Evolutionary conservation across 192 early-diverging fungal species (phyloP).

Genomic region (Backusella morwellensis): DNA sequence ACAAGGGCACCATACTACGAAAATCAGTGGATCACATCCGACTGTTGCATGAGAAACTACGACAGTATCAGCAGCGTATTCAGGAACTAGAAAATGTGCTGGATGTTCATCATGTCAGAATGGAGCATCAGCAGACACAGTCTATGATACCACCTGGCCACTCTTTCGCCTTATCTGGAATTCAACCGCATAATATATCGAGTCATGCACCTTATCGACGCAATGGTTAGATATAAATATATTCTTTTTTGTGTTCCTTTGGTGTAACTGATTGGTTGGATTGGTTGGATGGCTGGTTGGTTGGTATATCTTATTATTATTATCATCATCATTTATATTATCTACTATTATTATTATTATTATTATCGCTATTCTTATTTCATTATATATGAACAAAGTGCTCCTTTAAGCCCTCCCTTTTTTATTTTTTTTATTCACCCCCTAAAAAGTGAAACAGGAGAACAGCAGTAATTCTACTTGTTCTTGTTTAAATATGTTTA

Average conservation of each 20-base stretch:
- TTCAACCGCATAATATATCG: slow-evolving; percentile 14
- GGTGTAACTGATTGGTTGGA: neutral
- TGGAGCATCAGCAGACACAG: neutral
- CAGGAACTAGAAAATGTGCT: slow-evolving; percentile 31
- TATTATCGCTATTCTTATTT: neutral
- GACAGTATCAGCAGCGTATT: slow-evolving; percentile 30
- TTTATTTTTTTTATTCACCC: neutral
- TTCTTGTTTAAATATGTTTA: neutral
- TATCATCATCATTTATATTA: neutral
- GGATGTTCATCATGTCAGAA: slow-evolving; percentile 17
- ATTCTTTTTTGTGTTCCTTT: neutral
- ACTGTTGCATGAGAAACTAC: slow-evolving; percentile 22
- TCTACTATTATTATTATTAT: neutral
- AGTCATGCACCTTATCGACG: slow-evolving; percentile 10
- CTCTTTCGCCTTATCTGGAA: slow-evolving; percentile 20
- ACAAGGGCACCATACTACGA: slow-evolving; percentile 92
- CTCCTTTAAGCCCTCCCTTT: neutral
- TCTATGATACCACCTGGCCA: slow-evolving; percentile 16
- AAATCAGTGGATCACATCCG: slow-evolving; percentile 91
- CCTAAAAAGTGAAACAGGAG: neutral
- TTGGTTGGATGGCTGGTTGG: neutral
- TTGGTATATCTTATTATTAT: neutral
- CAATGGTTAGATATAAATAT: neutral
- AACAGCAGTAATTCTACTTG: neutral
- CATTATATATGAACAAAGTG: neutral